Evolutionary conservation across 2,329 filamentous ascomycete species (phyloP), one percentile per base, ranked within the genome.

Genomic region (Xylariaceae sp.): DNA sequence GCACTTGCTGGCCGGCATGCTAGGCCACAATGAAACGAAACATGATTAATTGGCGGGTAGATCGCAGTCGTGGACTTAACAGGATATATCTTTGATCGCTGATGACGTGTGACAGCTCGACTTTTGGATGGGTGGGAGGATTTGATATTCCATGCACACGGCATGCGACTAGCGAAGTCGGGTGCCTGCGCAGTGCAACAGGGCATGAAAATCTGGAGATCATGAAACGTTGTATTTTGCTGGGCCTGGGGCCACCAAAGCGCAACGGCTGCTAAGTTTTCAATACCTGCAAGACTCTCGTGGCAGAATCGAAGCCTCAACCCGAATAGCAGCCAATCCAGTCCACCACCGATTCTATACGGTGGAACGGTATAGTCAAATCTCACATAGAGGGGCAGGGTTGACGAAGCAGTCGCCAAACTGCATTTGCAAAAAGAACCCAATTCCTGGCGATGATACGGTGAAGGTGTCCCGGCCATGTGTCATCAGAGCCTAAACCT

Each of bases 181-280:
- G 39, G 42, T 5, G 17, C 28, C 45, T 31, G 43, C 31, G 42
- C 17, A 28, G n/a, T n/a, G n/a, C n/a, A n/a, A n/a, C 36, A 45
- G 13, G 34, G 16, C 13, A 38, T 4, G 34, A 14, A 9, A 41
- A 17, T 14, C 45, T 50, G 53, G 38, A 38, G 52, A 53, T 56
- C 55, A 58, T 58, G 55, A 51, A 58, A 58, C 55, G 55, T 58
- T 56, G 55, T 57, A 55, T 57, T 54, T 47, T 28, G 41, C 46
- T 28, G 40, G 45, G 42, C 42, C 45, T 34, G 36, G 18, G 41
- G 16, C 13, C 40, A 17, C 16, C 34, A 22, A 14, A 42, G 31
- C 16, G 31, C 46, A 34, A 31, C 13, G 31, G 11, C 33, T 31
- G 10, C 19, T n/a, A 40, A 44, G 39, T 36, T 19, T 45, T 31